Evolutionary conservation across 139 green algal genomes (phyloP), one percentile per base, ranked within the genome.

Genomic region (Auxenochlorella pyrenoidosa): DNA sequence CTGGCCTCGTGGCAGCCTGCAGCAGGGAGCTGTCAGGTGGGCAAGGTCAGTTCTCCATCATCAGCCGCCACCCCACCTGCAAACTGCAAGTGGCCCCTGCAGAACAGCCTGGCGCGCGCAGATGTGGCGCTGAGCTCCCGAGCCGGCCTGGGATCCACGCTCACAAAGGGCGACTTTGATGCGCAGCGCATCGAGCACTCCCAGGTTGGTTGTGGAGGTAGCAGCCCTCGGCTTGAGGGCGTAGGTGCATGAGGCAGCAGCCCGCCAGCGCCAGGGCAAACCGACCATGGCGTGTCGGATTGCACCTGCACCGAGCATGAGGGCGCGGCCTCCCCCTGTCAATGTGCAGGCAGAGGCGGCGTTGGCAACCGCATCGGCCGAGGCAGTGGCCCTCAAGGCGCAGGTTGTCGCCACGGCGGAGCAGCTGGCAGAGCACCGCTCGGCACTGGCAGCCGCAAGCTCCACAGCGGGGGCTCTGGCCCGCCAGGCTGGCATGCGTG

Each of bases 101-200:
- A 91, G 89, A 88, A 85, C 34, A 92, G 95, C 77, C 94, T 95
- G 59, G 66, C 36, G 26, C 24, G 38, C 0, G 36, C 30, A 30
- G 83, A 82, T 38, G 79, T 89, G 32, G 89, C 95, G 91, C 91
- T 98, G 77, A 89, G 47, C 92, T 96, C 84, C 96, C 97, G 91
- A 92, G 96, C 89, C 92, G 97, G 89, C 94, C 96, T 92, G 95
- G 96, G 43, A 4, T 28, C 32, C 18, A n/a, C 96, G 44, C 90
- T 98, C 72, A 91, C 95, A 77, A 86, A 92, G 32, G 93, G 98
- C 0, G 96, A 98, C 91, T 98, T 98, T 89, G 96, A 98, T 84
- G 94, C 97, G 90, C 92, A 98, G 13, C 97, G 97, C 89, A 98
- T 98, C 73, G 95, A 98, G 86, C 97, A 81, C 75, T 60, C 97